Base-by-base conservation (phyloP, 2,329 filamentous ascomycete genomes). In the Neophaeococcomyces mojaviensis region DNA sequence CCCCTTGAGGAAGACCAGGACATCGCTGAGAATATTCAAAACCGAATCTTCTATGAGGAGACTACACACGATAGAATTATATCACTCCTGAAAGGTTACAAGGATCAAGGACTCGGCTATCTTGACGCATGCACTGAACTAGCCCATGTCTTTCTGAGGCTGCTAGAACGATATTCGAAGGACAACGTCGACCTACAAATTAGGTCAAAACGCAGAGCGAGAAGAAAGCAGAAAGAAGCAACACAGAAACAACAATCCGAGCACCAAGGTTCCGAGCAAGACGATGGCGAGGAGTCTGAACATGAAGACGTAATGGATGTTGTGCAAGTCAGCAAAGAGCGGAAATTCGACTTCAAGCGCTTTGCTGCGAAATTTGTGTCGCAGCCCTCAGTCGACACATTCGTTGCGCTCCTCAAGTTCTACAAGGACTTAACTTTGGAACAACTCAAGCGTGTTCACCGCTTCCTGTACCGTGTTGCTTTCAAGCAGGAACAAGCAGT, bases 31-130 rank as follows among this genome's bases (percentile, higher is more conserved):
- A 98, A 98, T 57, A 96, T 94, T 10, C 79, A 95, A 43, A 94
- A 85, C 58, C 86, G 90, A 50, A 87, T 98, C n/a, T 98, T 98
- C 64, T 98, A 98, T 67, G 92, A 98, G 65, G 88, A 97, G 60
- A 79, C 86, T 0, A 96, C 89, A 0, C 89, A 98, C 59, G 90
- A 98, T 51, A 77, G 86, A 19, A 78, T 98, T 42, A 77, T 90
- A 24, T 78, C 81, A 49, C 85, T 96, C 44, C 74, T 90, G 1
- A 77, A 84, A 52, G 82, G 77, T n/a, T 97, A 94, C 69, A 94
- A 94, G 55, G 87, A 90, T 49, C 92, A 97, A 67, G 86, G 87
- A 0, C 92, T 96, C 56, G 86, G 88, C 46, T 98, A 96, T 56
- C 75, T 98, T 1, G 89, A 98, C 64, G 84, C 89, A 4, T 83